phyloP scores from a whole-genome alignment of 1,139 yeast species.

The Hyphopichia wangnamkhiaoensis region DNA sequence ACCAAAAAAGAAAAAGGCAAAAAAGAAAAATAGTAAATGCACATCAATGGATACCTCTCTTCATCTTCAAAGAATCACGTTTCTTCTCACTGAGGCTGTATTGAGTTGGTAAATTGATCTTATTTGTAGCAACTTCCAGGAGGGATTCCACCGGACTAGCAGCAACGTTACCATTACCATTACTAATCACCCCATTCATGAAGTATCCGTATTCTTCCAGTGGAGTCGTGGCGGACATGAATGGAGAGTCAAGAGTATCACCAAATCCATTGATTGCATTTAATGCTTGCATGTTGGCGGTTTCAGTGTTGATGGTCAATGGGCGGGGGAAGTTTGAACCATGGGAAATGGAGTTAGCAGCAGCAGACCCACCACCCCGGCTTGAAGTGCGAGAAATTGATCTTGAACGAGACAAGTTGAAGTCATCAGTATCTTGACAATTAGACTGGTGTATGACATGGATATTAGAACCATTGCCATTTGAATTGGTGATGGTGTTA shows the following conservation, averaged over 20 bases:
- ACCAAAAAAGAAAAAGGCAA: not conserved
- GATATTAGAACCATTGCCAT: too few species aligned
- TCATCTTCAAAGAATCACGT: conserved; percentile 48
- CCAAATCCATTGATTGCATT: conserved; percentile 28
- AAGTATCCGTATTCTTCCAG: conserved; percentile 38
- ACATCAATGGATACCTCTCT: conserved; percentile 46
- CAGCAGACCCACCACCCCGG: conserved; percentile 11
- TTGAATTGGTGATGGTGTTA: not conserved
- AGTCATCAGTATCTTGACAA: conserved; percentile 25
- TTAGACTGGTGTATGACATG: too few species aligned
- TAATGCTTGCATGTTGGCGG: conserved; percentile 30
- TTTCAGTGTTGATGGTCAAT: conserved; percentile 44
- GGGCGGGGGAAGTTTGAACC: conserved; percentile 29
- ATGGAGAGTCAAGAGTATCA: conserved; percentile 44
- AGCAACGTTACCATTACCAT: conserved; percentile 6
- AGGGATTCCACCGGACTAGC: conserved; percentile 16
- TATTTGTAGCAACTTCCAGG: conserved; percentile 8
- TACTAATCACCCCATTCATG: conserved; percentile 12
- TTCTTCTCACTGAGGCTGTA: conserved; percentile 47
- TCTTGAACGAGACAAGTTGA: conserved; percentile 26
- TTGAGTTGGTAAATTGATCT: conserved; percentile 29
- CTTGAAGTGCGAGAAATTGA: conserved; percentile 28
- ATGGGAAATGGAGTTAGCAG: not conserved
- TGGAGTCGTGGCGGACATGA: conserved; percentile 44
- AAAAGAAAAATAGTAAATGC: not conserved